Conservation (phyloP, 805 yeast species). For the Wickerhamiella australiensis region DNA sequence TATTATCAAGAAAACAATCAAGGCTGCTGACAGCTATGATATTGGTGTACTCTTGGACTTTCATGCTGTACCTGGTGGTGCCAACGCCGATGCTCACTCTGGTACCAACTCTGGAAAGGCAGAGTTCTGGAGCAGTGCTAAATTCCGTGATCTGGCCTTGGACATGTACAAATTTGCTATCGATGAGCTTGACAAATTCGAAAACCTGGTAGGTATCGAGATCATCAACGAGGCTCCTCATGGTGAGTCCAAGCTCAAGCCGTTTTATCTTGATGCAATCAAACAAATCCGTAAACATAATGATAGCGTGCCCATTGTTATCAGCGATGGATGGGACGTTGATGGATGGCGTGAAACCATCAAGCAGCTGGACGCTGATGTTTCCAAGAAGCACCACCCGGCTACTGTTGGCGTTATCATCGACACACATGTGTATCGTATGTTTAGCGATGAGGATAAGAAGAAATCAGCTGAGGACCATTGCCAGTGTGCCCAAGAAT, state of each 20-base stretch:
- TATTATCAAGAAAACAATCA: conserved; percentile 42
- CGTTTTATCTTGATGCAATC: conserved; percentile 55
- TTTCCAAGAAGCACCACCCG: conserved; percentile 23
- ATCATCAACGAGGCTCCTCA: conserved; percentile 75
- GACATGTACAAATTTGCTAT: conserved; percentile 50
- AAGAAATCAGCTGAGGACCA: conserved; percentile 50
- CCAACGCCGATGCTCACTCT: conserved; percentile 74
- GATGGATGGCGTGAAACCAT: conserved; percentile 65
- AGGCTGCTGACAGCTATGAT: conserved; percentile 44
- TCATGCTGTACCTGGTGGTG: conserved; percentile 89
- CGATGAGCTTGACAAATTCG: conserved; percentile 41
- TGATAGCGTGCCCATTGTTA: conserved; percentile 50
- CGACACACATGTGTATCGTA: conserved; percentile 78
- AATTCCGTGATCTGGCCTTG: conserved; percentile 33
- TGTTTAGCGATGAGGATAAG: conserved; percentile 68
- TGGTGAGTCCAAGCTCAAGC: conserved; percentile 37
- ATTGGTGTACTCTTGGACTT: conserved; percentile 74
- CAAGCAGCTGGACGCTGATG: conserved; percentile 31
- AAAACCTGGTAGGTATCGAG: conserved; percentile 72
- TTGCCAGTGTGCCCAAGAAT: conserved; percentile 29
- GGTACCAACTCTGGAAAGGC: conserved; percentile 53
- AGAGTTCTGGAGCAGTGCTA: conserved; percentile 46
- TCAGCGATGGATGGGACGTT: conserved; percentile 94
- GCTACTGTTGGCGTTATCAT: conserved; percentile 50
- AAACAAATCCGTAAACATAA: conserved; percentile 47